Conservation (phyloP, 2,329 filamentous ascomycete genomes). For the Diaporthe nobilis region DNA sequence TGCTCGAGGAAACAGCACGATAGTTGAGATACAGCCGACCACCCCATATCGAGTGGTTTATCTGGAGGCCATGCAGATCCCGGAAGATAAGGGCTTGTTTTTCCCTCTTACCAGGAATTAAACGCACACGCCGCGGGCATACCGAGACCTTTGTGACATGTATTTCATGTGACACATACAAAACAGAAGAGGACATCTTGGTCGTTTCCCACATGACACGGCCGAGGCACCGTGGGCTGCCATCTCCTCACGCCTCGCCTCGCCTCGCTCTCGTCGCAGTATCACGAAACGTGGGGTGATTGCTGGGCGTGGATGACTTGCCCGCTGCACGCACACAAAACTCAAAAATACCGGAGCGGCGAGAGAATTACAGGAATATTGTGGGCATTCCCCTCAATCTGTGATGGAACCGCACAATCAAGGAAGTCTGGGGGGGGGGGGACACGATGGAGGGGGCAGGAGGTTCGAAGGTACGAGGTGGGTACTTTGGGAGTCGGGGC, state of each 20-base stretch:
- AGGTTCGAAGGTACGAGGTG: constrained; percentile 9
- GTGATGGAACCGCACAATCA: constrained; percentile 26
- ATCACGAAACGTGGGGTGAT: constrained; percentile 34
- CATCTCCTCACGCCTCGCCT: not conserved
- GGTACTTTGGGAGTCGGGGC: constrained; percentile 1
- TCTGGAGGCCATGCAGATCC: not conserved
- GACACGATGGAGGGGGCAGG: not conserved
- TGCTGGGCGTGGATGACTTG: constrained; percentile 16
- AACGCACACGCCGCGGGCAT: not conserved
- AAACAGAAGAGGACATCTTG: not conserved
- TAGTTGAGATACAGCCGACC: not conserved
- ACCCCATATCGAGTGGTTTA: not conserved
- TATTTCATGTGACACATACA: not conserved
- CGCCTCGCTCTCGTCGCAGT: not conserved
- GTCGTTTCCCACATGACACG: not conserved
- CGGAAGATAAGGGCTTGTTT: constrained; percentile 2
- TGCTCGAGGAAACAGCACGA: not conserved
- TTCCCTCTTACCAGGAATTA: not conserved
- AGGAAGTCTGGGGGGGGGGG: constrained; percentile 1
- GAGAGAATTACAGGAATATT: not conserved
- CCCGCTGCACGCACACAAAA: constrained; percentile 12
- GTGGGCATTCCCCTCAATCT: constrained; percentile 17
- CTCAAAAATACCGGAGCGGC: constrained; percentile 26
- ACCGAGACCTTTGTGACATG: not conserved
- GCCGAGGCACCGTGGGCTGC: not conserved